A percentile compares a stretch with the other conserved stretches of the same genome.
phyloP scores from a whole-genome alignment of 768 basidiomycete species.

The Pulveroboletus frians region DNA sequence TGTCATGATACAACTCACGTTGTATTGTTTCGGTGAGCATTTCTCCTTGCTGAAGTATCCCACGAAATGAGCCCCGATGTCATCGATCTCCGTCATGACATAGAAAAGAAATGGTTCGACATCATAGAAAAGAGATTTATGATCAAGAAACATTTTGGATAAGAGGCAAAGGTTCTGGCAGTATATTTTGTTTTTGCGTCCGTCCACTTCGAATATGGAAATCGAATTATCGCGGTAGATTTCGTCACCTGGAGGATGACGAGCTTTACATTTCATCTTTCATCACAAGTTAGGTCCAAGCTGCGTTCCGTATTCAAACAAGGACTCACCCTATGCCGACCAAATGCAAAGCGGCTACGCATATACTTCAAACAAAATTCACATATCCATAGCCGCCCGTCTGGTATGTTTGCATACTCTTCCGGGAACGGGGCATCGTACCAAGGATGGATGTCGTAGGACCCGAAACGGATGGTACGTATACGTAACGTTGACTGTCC shows the following conservation, averaged over 20 bases:
- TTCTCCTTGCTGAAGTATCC: constrained; percentile 99
- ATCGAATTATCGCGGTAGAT: constrained; percentile 88
- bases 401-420: constrained; percentile 89
- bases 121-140: constrained; percentile 98
- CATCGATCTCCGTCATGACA: constrained; percentile 90
- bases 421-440: constrained; percentile 98
- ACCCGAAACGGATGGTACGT: constrained; percentile 84
- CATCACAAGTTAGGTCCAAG: constrained; percentile 11
- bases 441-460: constrained; percentile 95
- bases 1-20: constrained; percentile 99
- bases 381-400: constrained; percentile 93
- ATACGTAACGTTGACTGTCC: constrained; percentile 53
- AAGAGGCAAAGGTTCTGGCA: constrained; percentile 97
- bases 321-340: constrained; percentile 73
- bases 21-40: constrained; percentile 90
- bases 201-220: constrained; percentile 97
- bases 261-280: constrained; percentile 90
- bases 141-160: constrained; percentile 98
- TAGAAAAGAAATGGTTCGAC: constrained; percentile 99
- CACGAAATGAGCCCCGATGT: constrained; percentile 86
- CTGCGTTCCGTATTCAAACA: not conserved
- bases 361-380: constrained; percentile 98
- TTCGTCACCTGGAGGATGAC: constrained; percentile 97
- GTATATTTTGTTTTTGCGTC: constrained; percentile 99
- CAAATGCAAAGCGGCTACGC: constrained; percentile 85